phyloP scores from a whole-genome alignment of 23 red algal genomes.

The Rhodosorus marinus region DNA sequence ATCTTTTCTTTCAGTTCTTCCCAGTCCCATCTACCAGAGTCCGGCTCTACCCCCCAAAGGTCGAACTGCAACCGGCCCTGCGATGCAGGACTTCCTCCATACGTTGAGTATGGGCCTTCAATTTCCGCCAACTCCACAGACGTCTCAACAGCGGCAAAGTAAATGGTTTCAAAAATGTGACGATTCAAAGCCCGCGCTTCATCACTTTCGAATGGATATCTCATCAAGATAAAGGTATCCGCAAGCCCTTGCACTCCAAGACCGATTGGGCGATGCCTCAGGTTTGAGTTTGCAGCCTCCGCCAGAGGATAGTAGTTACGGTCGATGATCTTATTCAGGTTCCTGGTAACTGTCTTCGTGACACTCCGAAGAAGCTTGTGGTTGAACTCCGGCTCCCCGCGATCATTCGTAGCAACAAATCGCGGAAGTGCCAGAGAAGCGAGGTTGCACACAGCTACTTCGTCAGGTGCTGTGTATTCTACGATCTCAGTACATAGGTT shows the following conservation, averaged over 20 bases:
- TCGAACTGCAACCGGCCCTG: conserved; percentile 88
- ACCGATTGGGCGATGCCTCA: conserved; percentile 83
- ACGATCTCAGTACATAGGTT: conserved; percentile 99
- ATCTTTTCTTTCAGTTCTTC: conserved; percentile 40
- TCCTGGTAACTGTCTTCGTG: conserved; percentile 49
- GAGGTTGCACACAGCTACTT: conserved; percentile 99
- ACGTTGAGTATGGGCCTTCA: conserved; percentile 65
- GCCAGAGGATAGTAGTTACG: conserved; percentile 85
- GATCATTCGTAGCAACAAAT: conserved; percentile 44
- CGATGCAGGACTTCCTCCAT: conserved; percentile 66
- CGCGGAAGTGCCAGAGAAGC: conserved; percentile 86
- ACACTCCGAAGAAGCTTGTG: conserved; percentile 38
- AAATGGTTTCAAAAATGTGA: conserved; percentile 86
- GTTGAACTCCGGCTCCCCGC: conserved; percentile 31
- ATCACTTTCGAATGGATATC: conserved; percentile 92
- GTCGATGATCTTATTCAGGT: conserved; percentile 97
- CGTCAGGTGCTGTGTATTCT: conserved; percentile 89
- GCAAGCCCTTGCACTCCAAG: conserved; percentile 90
- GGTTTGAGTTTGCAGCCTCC: conserved; percentile 76
- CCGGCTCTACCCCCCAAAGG: conserved; percentile 68
- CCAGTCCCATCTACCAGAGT: conserved; percentile 88
- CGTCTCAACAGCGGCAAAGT: conserved; percentile 64
- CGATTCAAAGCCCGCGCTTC: conserved; percentile 67
- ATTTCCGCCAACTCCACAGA: conserved; percentile 55
- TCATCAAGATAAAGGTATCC: conserved; percentile 94